Percentiles rank a stretch among this genome's conserved stretches.
Conservation (phyloP, 208 protist species). For the Balamuthia mandrillaris region DNA sequence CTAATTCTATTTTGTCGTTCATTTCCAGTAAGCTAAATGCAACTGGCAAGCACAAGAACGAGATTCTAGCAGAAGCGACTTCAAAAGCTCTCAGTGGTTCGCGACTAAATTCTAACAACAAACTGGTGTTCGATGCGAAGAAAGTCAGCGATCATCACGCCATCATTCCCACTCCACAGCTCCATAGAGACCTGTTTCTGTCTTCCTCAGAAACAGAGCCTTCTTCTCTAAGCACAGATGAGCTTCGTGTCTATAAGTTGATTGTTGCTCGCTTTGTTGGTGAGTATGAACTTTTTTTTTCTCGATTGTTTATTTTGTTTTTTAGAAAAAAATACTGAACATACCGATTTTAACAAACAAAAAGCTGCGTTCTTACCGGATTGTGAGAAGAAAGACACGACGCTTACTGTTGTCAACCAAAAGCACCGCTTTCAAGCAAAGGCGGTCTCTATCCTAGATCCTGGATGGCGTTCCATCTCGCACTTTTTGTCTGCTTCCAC, state of each 20-base stretch:
- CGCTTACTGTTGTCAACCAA: slow-evolving; percentile 4
- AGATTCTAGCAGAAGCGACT: too few relatives aligned
- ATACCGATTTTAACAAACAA: background rate
- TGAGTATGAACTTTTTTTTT: background rate
- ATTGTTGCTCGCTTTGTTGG: background rate
- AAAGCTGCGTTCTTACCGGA: slow-evolving; percentile 30
- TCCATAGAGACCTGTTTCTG: too few relatives aligned
- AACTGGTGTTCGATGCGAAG: background rate
- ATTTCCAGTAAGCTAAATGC: too few relatives aligned
- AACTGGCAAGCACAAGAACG: too few relatives aligned
- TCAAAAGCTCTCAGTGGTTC: too few relatives aligned
- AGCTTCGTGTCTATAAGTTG: slow-evolving; percentile 4
- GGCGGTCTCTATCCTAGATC: background rate
- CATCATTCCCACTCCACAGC: slow-evolving; percentile 25
- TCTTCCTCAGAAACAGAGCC: background rate
- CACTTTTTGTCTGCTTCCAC: background rate
- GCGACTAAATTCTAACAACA: background rate
- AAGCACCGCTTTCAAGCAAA: background rate
- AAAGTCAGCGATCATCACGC: slow-evolving; percentile 36
- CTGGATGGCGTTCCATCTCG: slow-evolving; percentile 17
- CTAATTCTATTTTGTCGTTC: too few relatives aligned
- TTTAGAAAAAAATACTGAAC: background rate
- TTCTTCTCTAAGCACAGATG: background rate
- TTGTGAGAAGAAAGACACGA: slow-evolving; percentile 33
- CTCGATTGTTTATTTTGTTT: background rate